Evolutionary conservation across 225 moss, liverwort and hornwort species (phyloP).

Genomic region (Marchantia polymorpha): DNA sequence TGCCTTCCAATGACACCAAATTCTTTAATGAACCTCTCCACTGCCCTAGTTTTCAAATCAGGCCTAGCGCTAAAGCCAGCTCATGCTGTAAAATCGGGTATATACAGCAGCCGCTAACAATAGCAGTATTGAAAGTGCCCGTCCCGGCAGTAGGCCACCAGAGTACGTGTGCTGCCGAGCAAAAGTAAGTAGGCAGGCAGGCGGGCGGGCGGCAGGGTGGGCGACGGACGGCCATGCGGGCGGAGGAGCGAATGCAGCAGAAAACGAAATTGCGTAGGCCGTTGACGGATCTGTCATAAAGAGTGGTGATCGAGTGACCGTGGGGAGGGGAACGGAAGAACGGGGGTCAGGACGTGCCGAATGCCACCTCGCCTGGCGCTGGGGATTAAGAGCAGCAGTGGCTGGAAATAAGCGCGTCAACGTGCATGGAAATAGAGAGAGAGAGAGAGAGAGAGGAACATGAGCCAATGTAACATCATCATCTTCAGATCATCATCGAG

Average conservation of each 20-base stretch:
- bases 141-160: background rate
- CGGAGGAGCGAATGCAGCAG: background rate
- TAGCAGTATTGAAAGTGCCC: background rate
- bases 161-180: background rate
- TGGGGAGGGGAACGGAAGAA: background rate
- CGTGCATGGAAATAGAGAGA: conserved; percentile 3
- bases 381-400: background rate
- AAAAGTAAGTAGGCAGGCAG: too few species aligned
- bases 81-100: background rate
- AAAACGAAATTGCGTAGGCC: background rate
- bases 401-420: background rate
- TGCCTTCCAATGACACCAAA: background rate
- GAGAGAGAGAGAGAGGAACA: background rate
- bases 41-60: background rate
- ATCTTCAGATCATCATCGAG: background rate
- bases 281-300: background rate
- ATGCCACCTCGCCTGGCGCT: background rate
- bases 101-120: conserved; percentile 1
- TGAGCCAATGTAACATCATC: background rate
- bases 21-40: background rate
- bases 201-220: too few species aligned
- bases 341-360: background rate
- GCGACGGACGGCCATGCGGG: too few species aligned
- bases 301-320: background rate
- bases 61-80: background rate